These are phyloP conservation scores for Brassica rapa DNA, from an alignment of 345 rosid genomes.

Conservation along the genomic window DNA sequence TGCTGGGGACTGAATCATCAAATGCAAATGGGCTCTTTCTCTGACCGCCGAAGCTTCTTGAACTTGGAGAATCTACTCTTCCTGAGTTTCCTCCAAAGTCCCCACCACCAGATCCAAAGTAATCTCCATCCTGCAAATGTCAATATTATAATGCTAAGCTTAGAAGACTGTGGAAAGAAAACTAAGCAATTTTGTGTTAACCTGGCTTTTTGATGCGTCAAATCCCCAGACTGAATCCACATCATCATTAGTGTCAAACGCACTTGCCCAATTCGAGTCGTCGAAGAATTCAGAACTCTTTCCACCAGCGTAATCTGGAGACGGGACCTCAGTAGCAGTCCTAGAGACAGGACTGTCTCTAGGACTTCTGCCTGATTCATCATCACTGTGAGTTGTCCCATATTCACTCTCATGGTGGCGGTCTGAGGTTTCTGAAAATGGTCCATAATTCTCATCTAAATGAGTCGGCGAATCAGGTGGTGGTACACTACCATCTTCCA, in stretches of 20 bases:
- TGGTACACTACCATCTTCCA: constrained; percentile 53
- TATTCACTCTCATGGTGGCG: constrained; percentile 61
- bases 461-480: constrained; percentile 49
- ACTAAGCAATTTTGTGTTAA: constrained; percentile 30
- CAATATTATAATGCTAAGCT: constrained; percentile 21
- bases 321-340: constrained; percentile 59
- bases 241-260: constrained; percentile 88
- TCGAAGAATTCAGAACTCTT: constrained; percentile 77
- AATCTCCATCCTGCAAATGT: constrained; percentile 57
- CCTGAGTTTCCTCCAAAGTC: constrained; percentile 60
- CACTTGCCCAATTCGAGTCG: constrained; percentile 86
- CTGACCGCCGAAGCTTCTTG: constrained; percentile 46
- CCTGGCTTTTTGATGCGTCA: constrained; percentile 67
- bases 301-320: constrained; percentile 57
- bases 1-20: constrained; percentile 89
- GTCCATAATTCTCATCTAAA: constrained; percentile 39
- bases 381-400: constrained; percentile 17
- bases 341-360: constrained; percentile 70
- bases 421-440: constrained; percentile 49
- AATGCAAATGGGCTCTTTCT: constrained; percentile 64
- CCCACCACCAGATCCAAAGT: constrained; percentile 55
- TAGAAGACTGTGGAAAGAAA: background rate
- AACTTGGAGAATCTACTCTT: constrained; percentile 62
- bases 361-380: constrained; percentile 84
- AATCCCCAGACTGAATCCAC: constrained; percentile 94